Evolutionary conservation across 2,329 filamentous ascomycete species (phyloP).

Genomic region (Fusarium keratoplasticum): DNA sequence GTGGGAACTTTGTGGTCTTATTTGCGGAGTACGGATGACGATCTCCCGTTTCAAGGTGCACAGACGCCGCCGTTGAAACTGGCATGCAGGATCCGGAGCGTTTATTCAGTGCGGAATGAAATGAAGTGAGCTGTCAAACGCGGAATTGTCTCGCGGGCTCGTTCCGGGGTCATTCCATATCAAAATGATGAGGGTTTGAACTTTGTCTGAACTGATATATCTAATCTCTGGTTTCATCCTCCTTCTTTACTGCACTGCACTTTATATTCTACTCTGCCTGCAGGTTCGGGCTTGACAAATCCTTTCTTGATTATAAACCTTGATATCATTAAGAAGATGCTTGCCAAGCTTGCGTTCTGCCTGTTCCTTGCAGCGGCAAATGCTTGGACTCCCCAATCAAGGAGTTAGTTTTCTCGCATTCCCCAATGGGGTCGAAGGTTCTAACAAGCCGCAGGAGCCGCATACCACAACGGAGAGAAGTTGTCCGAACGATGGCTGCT

Average conservation of each 20-base stretch:
- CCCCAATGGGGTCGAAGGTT: not conserved
- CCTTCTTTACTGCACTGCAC: too few relatives aligned
- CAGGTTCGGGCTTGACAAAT: not conserved
- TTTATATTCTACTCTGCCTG: not conserved
- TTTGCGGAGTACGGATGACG: not conserved
- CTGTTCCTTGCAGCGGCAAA: not conserved
- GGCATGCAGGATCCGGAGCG: not conserved
- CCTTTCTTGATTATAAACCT: not conserved
- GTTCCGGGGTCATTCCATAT: not conserved
- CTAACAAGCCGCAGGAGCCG: not conserved
- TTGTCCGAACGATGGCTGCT: constrained; percentile 27
- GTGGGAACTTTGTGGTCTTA: not conserved
- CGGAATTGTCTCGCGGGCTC: not conserved
- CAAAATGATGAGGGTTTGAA: not conserved
- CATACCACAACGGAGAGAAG: not conserved
- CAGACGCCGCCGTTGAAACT: not conserved
- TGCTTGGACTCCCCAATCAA: constrained; percentile 20
- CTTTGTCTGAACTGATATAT: not conserved
- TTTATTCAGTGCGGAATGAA: not conserved
- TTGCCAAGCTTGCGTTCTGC: not conserved
- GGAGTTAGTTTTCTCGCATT: not conserved
- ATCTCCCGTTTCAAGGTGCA: constrained; percentile 5
- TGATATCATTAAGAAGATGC: not conserved
- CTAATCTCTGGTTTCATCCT: not conserved
- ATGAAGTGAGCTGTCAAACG: not conserved